phyloP scores from a whole-genome alignment of 2,329 filamentous ascomycete species.

The Fusarium sp. region DNA sequence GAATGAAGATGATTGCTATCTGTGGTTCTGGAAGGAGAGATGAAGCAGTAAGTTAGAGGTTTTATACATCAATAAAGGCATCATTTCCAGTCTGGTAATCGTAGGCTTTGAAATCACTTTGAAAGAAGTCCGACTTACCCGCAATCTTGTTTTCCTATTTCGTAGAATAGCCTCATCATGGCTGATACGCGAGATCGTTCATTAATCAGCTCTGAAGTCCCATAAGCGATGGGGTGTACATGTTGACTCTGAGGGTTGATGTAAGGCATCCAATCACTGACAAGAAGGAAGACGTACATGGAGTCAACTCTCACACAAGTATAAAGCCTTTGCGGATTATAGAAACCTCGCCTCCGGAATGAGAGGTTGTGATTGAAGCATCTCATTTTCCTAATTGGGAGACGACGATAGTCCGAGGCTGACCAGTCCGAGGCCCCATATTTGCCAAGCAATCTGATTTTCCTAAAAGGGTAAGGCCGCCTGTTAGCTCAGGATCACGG shows the following conservation, averaged over 20 bases:
- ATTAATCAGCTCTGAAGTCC: background rate
- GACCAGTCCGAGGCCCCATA: background rate
- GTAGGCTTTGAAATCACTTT: background rate
- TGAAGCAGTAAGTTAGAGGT: background rate
- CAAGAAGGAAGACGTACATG: background rate
- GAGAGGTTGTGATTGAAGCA: background rate
- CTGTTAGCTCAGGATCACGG: background rate
- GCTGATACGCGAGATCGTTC: background rate
- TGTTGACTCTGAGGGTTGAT: background rate
- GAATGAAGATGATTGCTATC: too few relatives aligned
- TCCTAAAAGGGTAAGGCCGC: slow-evolving; percentile 25
- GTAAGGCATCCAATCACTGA: background rate
- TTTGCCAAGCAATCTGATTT: slow-evolving; percentile 30
- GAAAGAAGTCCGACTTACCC: background rate
- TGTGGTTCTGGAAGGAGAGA: background rate
- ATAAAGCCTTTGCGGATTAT: background rate
- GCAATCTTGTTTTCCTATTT: slow-evolving; percentile 20
- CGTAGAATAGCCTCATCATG: background rate
- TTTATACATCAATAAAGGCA: background rate
- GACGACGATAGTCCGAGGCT: background rate
- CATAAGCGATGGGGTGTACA: background rate
- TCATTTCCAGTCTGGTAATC: background rate
- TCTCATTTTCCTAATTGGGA: slow-evolving; percentile 27
- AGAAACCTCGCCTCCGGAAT: background rate
- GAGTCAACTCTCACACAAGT: background rate